phyloP scores from a whole-genome alignment of 345 rosid species.

The Angophora floribunda region DNA sequence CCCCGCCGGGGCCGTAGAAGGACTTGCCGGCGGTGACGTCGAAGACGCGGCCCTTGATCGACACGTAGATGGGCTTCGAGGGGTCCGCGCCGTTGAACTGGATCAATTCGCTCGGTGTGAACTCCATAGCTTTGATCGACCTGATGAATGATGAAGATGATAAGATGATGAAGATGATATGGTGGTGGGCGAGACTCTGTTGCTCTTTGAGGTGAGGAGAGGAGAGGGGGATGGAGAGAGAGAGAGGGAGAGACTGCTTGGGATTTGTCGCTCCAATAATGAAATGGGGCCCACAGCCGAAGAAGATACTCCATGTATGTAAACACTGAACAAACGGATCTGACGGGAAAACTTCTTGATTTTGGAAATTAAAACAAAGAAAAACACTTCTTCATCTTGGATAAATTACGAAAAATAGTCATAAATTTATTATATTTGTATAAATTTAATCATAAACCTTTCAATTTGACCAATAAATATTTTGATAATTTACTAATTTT shows the following conservation, averaged over 20 bases:
- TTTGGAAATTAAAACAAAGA: not conserved
- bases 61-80: constrained; percentile 76
- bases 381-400: not conserved
- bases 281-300: not conserved
- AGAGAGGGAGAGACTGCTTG: not conserved
- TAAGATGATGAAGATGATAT: not conserved
- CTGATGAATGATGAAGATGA: not conserved
- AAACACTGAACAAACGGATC: no score
- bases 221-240: not conserved
- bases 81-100: constrained; percentile 64
- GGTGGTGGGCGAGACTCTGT: not conserved
- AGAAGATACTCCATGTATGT: no score
- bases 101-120: constrained; percentile 52
- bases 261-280: not conserved
- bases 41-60: constrained; percentile 73
- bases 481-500: no score
- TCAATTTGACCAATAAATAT: fast-evolving
- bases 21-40: constrained; percentile 68
- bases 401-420: no score
- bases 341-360: not conserved
- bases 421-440: not conserved
- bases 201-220: not conserved
- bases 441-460: no score
- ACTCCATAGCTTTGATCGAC: constrained; percentile 38
- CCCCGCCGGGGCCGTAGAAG: constrained; percentile 72